These are phyloP conservation scores for Heritiera fomes DNA, from an alignment of 345 rosid species.

Conservation along the genomic window DNA sequence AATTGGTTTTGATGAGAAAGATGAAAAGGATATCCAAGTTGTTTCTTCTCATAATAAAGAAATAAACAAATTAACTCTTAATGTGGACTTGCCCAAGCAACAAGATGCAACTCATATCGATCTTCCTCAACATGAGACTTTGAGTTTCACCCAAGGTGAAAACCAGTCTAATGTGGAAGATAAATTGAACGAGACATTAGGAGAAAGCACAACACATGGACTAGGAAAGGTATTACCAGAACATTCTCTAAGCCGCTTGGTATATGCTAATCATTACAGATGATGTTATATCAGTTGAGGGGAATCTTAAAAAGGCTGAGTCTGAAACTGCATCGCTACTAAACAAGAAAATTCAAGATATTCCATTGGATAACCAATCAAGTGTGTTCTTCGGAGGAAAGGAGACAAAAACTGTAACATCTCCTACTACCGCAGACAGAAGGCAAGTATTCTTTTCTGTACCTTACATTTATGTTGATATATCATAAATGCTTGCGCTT, in stretches of 20 bases:
- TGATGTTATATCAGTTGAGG: slow-evolving; percentile 33
- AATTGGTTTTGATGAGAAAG: slow-evolving; percentile 27
- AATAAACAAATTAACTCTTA: slow-evolving; percentile 28
- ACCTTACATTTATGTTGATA: neutral
- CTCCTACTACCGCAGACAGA: slow-evolving; percentile 24
- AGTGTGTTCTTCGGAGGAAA: slow-evolving; percentile 29
- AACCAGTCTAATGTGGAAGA: slow-evolving; percentile 29
- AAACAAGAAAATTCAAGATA: slow-evolving; percentile 38
- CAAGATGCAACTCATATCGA: slow-evolving; percentile 34
- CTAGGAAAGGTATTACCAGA: slow-evolving; percentile 33
- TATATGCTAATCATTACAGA: slow-evolving; percentile 35
- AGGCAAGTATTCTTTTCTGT: slow-evolving; percentile 40
- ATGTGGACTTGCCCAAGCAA: slow-evolving; percentile 32
- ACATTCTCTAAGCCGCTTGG: slow-evolving; percentile 25
- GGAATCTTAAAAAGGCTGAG: slow-evolving; percentile 32
- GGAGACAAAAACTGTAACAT: slow-evolving; percentile 23
- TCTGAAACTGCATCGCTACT: slow-evolving; percentile 37
- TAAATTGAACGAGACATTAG: slow-evolving; percentile 36
- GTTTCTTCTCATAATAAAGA: slow-evolving; percentile 37
- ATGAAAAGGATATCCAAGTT: slow-evolving; percentile 26
- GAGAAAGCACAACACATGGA: slow-evolving; percentile 33
- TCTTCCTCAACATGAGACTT: slow-evolving; percentile 38
- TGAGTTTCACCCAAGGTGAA: slow-evolving; percentile 30
- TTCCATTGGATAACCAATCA: slow-evolving; percentile 26
- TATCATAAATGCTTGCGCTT: neutral